Evolutionary conservation across 352 stramenopile species (phyloP).

Genomic region (Pythium grandisporangium): DNA sequence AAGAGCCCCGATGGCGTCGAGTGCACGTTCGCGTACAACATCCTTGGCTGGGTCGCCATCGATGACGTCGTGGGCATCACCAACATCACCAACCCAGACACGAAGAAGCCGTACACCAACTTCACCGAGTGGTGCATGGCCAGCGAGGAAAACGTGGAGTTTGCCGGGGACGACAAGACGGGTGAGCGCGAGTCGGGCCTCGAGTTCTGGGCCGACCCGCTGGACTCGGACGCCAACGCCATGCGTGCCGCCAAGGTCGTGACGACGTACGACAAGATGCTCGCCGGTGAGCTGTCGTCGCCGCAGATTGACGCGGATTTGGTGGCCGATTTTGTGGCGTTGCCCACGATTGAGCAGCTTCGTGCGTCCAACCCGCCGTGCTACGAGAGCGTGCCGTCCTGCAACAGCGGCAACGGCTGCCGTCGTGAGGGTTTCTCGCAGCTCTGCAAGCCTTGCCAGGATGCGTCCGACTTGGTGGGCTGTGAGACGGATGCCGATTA

Average conservation of each 20-base stretch:
- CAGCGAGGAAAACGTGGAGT: constrained; percentile 48
- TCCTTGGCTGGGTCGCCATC: constrained; percentile 68
- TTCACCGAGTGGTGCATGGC: constrained; percentile 63
- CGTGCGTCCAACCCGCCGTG: constrained; percentile 48
- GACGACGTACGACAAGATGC: constrained; percentile 32
- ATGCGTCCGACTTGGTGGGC: constrained; percentile 15
- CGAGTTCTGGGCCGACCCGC: constrained; percentile 56
- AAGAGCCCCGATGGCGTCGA: constrained; percentile 51
- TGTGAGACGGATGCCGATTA: constrained; percentile 33
- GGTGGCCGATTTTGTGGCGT: constrained; percentile 25
- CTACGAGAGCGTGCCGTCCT: constrained; percentile 48
- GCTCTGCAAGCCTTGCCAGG: constrained; percentile 48
- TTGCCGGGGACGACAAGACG: constrained; percentile 19
- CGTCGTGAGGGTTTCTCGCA: constrained; percentile 64
- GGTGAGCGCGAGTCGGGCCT: constrained; percentile 33
- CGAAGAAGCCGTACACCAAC: constrained; percentile 35
- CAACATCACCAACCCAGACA: constrained; percentile 33
- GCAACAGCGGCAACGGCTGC: constrained; percentile 42
- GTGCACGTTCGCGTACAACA: constrained; percentile 73
- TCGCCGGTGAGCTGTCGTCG: constrained; percentile 20
- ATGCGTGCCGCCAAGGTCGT: constrained; percentile 37
- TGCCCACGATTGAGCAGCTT: constrained; percentile 40
- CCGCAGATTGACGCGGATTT: constrained; percentile 26
- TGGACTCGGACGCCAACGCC: constrained; percentile 40
- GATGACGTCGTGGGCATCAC: constrained; percentile 78